Conservation (phyloP, 164 flowering plant species). For the Piper betle region DNA sequence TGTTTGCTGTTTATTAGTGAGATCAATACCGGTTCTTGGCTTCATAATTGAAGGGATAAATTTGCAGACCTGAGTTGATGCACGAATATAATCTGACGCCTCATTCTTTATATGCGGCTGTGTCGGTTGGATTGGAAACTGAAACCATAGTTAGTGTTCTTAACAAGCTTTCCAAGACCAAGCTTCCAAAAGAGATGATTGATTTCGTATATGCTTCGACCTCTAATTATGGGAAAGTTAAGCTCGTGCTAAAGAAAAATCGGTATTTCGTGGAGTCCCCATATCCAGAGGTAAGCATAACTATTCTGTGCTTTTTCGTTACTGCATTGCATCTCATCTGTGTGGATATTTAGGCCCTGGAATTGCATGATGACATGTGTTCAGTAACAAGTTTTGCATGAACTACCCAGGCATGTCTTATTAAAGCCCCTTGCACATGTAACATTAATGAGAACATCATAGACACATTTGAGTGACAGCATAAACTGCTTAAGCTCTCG, state of each 20-base stretch:
- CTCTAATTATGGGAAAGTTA: slow-evolving; percentile 90
- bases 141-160: slow-evolving; percentile 63
- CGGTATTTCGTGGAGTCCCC: slow-evolving; percentile 86
- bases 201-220: slow-evolving; percentile 81
- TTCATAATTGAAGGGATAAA: not conserved
- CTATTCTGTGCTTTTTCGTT: not conserved
- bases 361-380: too few species aligned
- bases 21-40: not conserved
- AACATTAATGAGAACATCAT: too few species aligned
- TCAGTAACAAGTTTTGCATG: too few species aligned
- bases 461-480: too few species aligned
- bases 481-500: not conserved
- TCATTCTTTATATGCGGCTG: slow-evolving; percentile 87
- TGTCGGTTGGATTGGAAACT: slow-evolving; percentile 93
- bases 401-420: too few species aligned
- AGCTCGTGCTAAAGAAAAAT: slow-evolving; percentile 96
- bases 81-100: slow-evolving; percentile 87
- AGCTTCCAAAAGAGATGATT: slow-evolving; percentile 62
- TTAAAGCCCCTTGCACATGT: too few species aligned
- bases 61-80: slow-evolving; percentile 74
- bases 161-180: slow-evolving; percentile 59
- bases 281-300: slow-evolving; percentile 66
- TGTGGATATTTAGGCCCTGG: too few species aligned
- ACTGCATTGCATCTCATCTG: not conserved
- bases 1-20: not conserved